These are phyloP conservation scores for Knufia fluminis DNA, from an alignment of 2,329 filamentous ascomycete species.

Conservation along the genomic window DNA sequence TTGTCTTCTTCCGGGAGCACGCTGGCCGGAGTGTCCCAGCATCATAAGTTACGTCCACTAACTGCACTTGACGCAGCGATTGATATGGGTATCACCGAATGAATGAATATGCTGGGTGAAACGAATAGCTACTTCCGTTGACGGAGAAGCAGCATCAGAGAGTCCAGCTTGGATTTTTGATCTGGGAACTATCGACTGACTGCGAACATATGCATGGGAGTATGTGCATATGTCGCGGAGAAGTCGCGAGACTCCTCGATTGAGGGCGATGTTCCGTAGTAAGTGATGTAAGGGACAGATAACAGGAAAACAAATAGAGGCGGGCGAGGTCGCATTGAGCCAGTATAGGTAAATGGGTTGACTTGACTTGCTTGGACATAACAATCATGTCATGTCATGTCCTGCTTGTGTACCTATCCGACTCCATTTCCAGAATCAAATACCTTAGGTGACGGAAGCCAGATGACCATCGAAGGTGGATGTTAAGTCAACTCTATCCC, in stretches of 20 bases:
- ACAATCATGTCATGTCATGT: no score
- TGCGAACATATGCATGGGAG: slow-evolving; percentile 14
- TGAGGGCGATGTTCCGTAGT: slow-evolving; percentile 3
- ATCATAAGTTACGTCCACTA: no score
- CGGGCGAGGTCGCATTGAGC: no score
- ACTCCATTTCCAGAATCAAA: background rate
- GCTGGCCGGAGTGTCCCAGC: no score
- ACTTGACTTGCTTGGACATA: no score
- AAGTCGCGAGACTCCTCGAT: background rate
- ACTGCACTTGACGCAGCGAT: no score
- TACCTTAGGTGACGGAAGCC: background rate
- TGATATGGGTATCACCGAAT: no score
- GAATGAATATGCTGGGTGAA: slow-evolving; percentile 30
- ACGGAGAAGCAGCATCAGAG: slow-evolving; percentile 29
- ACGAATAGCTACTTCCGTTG: slow-evolving; percentile 28
- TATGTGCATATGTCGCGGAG: slow-evolving; percentile 17
- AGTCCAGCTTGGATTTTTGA: slow-evolving; percentile 26
- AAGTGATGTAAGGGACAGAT: no score
- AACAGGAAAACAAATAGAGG: no score
- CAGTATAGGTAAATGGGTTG: no score
- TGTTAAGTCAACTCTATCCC: background rate
- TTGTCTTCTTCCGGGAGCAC: no score
- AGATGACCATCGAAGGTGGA: background rate
- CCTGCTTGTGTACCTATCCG: no score
- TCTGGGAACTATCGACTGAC: slow-evolving; percentile 24